Evolutionary conservation across 768 basidiomycete species (phyloP), one percentile per base, ranked within the genome.

Genomic region (Kwoniella sp.): DNA sequence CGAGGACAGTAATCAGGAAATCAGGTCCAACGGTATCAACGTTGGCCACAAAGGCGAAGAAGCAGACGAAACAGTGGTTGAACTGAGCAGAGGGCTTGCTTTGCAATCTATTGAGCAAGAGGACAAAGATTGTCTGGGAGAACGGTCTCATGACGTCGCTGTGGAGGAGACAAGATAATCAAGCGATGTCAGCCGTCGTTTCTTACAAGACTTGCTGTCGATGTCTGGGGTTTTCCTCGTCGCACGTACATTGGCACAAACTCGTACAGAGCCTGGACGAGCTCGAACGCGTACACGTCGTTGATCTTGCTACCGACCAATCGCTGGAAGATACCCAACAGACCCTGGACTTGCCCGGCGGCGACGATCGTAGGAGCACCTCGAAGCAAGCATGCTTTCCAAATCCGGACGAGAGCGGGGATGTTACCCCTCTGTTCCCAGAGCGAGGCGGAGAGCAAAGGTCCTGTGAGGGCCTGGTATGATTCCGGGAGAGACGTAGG

Each of bases 401-500:
- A 84, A 20, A 97, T 83, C 71, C 91, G 88, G 22, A 95, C 93
- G 1, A 99, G 85, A 0, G 93, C 94, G 0, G 96, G 96, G 48
- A 99, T 88, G 75, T 90, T 93, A 12, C 96, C 96, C 73, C 94
- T 90, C 78, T 93, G 91, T 77, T 90, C 88, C 95, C 96, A 99
- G 5, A 89, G 85, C 0, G 87, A 84, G 0, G 93, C 92, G 0
- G 89, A 90, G 51, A 97, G 86, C 20, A 99, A 84, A 74, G 92
- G 88, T 0, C 88, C 89, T 5, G 97, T 85, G 9, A 98, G 84
- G 29, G 84, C 82, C 28, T 88, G 87, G 82, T 97, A 99, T 61
- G 89, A 86, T 0, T 83, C 81, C 1, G 95, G 93, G 1, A 94
- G 72, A n/a, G 71, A 65, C 55, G 63, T 70, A 7, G 84, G 83